Evolutionary conservation across 768 basidiomycete species (phyloP).

Genomic region (Filobasidium floriforme): DNA sequence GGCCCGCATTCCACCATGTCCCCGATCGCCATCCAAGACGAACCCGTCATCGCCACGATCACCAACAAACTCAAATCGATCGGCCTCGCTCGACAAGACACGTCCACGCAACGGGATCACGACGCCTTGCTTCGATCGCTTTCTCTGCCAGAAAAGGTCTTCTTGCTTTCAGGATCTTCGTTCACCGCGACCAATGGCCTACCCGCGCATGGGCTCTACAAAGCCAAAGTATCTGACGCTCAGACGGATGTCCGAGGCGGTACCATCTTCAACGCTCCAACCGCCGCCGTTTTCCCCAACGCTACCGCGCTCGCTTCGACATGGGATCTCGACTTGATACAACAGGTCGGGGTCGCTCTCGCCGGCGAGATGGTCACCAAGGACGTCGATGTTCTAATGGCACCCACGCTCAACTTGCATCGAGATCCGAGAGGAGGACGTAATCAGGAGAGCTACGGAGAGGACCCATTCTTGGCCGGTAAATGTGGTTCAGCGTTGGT

Average conservation of each 20-base stretch:
- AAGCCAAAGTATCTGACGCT: constrained; percentile 17
- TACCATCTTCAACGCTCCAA: constrained; percentile 12
- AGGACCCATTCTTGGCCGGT: constrained; percentile 43
- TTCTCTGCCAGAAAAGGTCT: constrained; percentile 18
- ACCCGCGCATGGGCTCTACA: constrained; percentile 13
- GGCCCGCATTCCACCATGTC: neutral
- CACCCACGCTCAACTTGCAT: constrained; percentile 69
- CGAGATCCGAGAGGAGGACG: constrained; percentile 47
- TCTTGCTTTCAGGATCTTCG: constrained; percentile 10
- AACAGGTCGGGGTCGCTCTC: constrained; percentile 4
- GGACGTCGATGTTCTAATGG: constrained; percentile 42
- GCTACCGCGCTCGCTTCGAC: constrained; percentile 13
- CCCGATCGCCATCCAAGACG: neutral
- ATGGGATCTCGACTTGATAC: constrained; percentile 10
- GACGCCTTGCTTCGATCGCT: constrained; percentile 11
- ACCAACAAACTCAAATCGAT: neutral
- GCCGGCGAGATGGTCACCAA: constrained; percentile 15
- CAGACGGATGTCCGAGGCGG: constrained; percentile 18
- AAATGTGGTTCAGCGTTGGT: constrained; percentile 10
- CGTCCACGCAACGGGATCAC: neutral
- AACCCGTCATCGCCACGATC: neutral
- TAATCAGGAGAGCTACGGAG: constrained; percentile 62
- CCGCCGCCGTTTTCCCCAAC: constrained; percentile 17
- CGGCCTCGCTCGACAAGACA: neutral
- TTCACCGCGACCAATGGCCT: constrained; percentile 14